Conservation (phyloP, 2,329 filamentous ascomycete genomes). For the Colletotrichum sp. region DNA sequence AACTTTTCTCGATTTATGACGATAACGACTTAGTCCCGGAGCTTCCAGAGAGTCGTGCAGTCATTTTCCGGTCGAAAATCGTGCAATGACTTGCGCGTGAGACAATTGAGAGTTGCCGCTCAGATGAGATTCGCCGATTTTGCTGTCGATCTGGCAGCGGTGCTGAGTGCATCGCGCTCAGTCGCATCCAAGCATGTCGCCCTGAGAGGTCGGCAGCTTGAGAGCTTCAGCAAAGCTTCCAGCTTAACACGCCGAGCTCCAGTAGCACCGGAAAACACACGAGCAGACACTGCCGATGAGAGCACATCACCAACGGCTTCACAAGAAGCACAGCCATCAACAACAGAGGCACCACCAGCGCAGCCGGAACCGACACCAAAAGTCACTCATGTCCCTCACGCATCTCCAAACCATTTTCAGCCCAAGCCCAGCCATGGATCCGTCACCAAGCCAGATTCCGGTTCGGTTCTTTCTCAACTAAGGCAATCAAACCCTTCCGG, state of each 20-base stretch:
- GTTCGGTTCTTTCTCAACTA: constrained; percentile 15
- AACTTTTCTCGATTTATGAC: constrained; percentile 20
- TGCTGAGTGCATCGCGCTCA: constrained; percentile 72
- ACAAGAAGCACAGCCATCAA: not conserved
- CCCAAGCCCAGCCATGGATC: not conserved
- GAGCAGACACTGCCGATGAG: not conserved
- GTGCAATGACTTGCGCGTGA: not conserved
- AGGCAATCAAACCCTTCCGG: constrained; percentile 1
- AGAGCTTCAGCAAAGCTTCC: constrained; percentile 53
- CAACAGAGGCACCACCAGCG: not conserved
- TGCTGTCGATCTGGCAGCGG: constrained; percentile 71
- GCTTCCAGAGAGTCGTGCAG: not conserved
- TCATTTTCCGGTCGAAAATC: not conserved
- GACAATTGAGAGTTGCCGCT: not conserved
- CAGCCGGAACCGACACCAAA: not conserved
- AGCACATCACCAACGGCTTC: not conserved
- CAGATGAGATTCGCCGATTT: constrained; percentile 68
- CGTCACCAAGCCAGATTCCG: constrained; percentile 1
- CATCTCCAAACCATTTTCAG: not conserved
- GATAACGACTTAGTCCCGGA: constrained; percentile 5
- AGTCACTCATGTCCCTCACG: constrained; percentile 12
- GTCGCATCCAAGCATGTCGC: constrained; percentile 69
- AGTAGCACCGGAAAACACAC: not conserved
- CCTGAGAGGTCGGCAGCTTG: constrained; percentile 59
- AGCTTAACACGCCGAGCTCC: constrained; percentile 37